phyloP scores from a whole-genome alignment of 1,139 yeast species.

The Saccharomyces uvarum region DNA sequence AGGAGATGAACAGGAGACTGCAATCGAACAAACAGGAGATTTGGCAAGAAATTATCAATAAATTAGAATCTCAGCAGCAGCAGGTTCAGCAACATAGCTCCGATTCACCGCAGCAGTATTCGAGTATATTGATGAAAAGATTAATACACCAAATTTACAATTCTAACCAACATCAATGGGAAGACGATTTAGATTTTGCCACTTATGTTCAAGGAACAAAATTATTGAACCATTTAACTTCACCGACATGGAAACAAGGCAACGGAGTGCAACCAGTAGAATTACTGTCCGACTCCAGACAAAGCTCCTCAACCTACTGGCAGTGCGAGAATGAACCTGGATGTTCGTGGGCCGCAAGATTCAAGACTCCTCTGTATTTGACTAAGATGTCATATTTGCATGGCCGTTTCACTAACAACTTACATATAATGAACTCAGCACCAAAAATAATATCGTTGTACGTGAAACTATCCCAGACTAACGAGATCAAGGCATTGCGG shows the following conservation, averaged over 20 bases:
- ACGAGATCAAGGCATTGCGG: constrained; percentile 7
- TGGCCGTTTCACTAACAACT: constrained; percentile 30
- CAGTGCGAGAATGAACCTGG: constrained; percentile 21
- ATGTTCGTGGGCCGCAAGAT: constrained; percentile 33
- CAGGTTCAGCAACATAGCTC: constrained; percentile 7
- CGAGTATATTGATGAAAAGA: constrained; percentile 24
- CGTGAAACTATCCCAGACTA: constrained; percentile 20
- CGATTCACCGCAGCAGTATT: constrained; percentile 19
- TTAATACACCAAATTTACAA: constrained; percentile 27
- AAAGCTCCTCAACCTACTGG: constrained; percentile 32
- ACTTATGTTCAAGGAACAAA: constrained; percentile 30
- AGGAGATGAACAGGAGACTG: constrained; percentile 23
- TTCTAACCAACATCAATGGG: constrained; percentile 30
- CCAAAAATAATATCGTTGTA: constrained; percentile 32
- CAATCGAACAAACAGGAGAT: constrained; percentile 24
- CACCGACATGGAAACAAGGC: constrained; percentile 21
- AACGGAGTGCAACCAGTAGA: constrained; percentile 25
- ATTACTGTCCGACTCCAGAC: constrained; percentile 21
- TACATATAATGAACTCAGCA: constrained; percentile 33
- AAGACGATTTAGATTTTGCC: constrained; percentile 30
- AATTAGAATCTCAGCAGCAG: constrained; percentile 7
- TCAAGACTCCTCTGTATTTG: constrained; percentile 32
- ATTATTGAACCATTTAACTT: constrained; percentile 26
- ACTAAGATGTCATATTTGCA: constrained; percentile 32
- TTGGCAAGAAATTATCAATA: constrained; percentile 20